Evolutionary conservation across 208 protist species (phyloP), one percentile per base, ranked within the genome.

Genomic region (Herpetomonas samuelpessoai): DNA sequence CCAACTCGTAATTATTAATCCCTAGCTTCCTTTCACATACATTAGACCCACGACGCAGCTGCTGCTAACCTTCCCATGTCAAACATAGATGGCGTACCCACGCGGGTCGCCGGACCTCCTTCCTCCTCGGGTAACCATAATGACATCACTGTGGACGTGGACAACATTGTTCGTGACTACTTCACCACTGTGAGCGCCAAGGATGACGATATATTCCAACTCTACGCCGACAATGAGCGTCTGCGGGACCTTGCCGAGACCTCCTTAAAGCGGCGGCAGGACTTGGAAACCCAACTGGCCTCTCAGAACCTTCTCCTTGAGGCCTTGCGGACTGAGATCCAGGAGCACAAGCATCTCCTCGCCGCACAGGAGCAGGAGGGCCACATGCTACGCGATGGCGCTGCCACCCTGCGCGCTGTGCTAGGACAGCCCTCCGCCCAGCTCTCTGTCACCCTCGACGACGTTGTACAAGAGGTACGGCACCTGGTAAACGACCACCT

Each of bases 221-320:
- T 91, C 16, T 93, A 80, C 60, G 71, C 71, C 25, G 83, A 89
- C 50, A 91, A 94, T 61, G 83, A 79, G 55, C 73, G 76, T 12
- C 70, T 91, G 69, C 72, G 74, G 30, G 56, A 52, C n/a, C 57
- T 88, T n/a, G 66, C 83, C 28, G 73, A 86, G 58, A 79, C 76
- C 18, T 62, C 60, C 25, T 59, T 79, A 26, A 50, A 49, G 21
- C 57, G 57, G 2, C 66, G 71, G 16, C 71, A 87, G 48, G 81
- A 91, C 25, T 57, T 81, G 3, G 81, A 90, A 35, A 58, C 58
- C 10, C 71, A 80, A n/a, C 65, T 55, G 1, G 48, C 62, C 19
- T 67, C 64, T 9, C 45, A 72, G 48, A 54, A 65, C 16, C 31
- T 86, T 1, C 77, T 88, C 19, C 68, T 86, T 10, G 22, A 35